phyloP scores from a whole-genome alignment of 2,329 filamentous ascomycete genomes.

The Nigrospora osmanthi region DNA sequence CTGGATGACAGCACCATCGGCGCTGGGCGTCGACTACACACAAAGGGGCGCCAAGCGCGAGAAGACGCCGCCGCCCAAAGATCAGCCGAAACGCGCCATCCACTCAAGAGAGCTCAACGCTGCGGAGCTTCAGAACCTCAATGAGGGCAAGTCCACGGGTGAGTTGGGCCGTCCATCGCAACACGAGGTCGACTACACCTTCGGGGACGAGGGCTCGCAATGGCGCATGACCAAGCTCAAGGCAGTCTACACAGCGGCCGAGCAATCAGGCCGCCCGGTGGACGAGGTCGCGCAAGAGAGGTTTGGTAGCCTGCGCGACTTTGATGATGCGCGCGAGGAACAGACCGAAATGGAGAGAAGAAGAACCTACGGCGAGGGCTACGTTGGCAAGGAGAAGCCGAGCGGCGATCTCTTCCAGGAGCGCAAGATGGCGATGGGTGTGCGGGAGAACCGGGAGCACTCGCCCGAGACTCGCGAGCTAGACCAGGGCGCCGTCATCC shows the following conservation, averaged over 20 bases:
- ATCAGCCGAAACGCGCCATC: slow-evolving; percentile 62
- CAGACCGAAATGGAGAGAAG: slow-evolving; percentile 82
- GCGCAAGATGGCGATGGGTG: slow-evolving; percentile 51
- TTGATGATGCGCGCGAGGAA: slow-evolving; percentile 90
- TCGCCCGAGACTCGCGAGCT: slow-evolving; percentile 24
- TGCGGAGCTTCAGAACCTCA: slow-evolving; percentile 51
- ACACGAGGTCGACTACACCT: slow-evolving; percentile 68
- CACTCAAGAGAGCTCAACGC: slow-evolving; percentile 78
- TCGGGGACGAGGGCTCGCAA: slow-evolving; percentile 82
- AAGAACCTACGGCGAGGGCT: slow-evolving; percentile 75
- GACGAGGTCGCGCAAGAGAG: slow-evolving; percentile 80
- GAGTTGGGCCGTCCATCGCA: slow-evolving; percentile 45
- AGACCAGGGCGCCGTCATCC: slow-evolving; percentile 49
- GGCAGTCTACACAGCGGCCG: slow-evolving; percentile 71
- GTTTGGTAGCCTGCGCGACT: slow-evolving; percentile 73
- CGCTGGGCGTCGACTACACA: slow-evolving; percentile 77
- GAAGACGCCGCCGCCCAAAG: slow-evolving; percentile 41
- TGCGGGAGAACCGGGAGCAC: slow-evolving; percentile 26
- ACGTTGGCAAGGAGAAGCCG: slow-evolving; percentile 78
- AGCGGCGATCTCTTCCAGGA: slow-evolving; percentile 80
- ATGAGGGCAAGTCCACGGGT: slow-evolving; percentile 46
- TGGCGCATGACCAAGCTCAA: slow-evolving; percentile 97
- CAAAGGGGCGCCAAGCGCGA: slow-evolving; percentile 49
- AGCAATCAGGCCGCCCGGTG: slow-evolving; percentile 62
- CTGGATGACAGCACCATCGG: slow-evolving; percentile 90